Evolutionary conservation across 768 basidiomycete genomes (phyloP), one percentile per base, ranked within the genome.

Genomic region (Leccinum pellstonianum): DNA sequence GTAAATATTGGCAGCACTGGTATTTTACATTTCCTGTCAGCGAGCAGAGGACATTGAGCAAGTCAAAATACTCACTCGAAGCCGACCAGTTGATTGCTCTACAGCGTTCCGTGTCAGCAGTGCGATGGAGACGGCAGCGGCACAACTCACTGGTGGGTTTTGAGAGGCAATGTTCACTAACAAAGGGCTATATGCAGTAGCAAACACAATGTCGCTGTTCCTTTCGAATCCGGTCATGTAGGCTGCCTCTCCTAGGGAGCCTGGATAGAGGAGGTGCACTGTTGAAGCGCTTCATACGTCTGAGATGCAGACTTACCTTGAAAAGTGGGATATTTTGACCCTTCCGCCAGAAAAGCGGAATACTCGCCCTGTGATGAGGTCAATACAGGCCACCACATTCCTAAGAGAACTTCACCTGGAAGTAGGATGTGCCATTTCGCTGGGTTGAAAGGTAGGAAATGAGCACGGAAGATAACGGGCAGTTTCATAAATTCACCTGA

Each of bases 161-260:
- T 21, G 29, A 27, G 23, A 46, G 19, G 76, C 77, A 14, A 83
- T 75, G 64, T 85, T 80, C 35, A 77, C 76, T 23, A 87, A 66
- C 1, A 86, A 69, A 17, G 86, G 83, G 0, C 85, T 82, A 72
- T 85, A 87, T 1, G 83, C 78, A 0, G 85, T 81, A 17, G 79
- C 79, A 64, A 87, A 87, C 1, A 85, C 83, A 67, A 80, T 81
- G 68, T 86, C 83, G 17, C 78, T 76, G 63, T 85, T 84, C 29
- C 79, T 68, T 37, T 88, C 86, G 12, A 87, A 68, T 3, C 86
- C 86, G 9, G 83, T 87, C 85, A 87, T 86, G 65, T 83, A 88
- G 0, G 83, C 83, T 3, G 85, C 86, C 64, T 87, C 86, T 17
- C 78, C 81, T 6, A 78, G 67, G 15, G 83, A 70, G 58, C 78